Base-by-base conservation (phyloP, 768 basidiomycete genomes). In the Pholiota microspora region DNA sequence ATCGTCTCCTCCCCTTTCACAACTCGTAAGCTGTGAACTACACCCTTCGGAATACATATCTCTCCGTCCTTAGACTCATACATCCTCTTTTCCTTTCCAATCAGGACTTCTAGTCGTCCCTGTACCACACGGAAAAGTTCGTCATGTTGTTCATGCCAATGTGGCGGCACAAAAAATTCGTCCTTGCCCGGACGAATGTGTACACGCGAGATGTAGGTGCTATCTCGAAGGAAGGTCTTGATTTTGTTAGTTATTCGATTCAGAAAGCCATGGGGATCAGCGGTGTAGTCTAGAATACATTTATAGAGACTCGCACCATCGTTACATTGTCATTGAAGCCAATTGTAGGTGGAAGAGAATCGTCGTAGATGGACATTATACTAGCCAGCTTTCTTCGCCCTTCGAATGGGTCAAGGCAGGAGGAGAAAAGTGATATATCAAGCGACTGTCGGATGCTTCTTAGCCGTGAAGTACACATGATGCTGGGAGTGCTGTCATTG, bases 101-200 rank as follows among this genome's bases (percentile, higher is more conserved):
- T 58, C 18, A 49, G 60, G 25, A 72, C 64, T 45, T 68, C 64
- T 21, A 73, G 47, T 32, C 64, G 60, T 27, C 69, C 71, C 54
- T 68, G 59, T 4, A 67, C 29, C 12, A 74, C 60, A 12, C 58
- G 62, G 53, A 72, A 64, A 2, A 65, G 57, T 54, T 74, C 71
- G 40, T 71, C 68, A 50, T 73, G 67, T 3, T 51, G 62, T 27
- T 70, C 68, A 34, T 74, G 71, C 71, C 71, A 72, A 38, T 73
- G 71, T 0, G 61, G 64, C 1, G 70, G 67, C 0, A 70, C 71
- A 9, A 58, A 54, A 21, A 74, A 58, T 1, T 55, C 48, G 15
- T 67, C 66, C 69, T 66, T 2, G 60, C 45, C 21, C 58, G 59
- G 24, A 60, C 64, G 16, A 62, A 67, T 49, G 13, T 60, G 60